Conservation (phyloP, 768 basidiomycete species). For the Psilocybe cyanescens region DNA sequence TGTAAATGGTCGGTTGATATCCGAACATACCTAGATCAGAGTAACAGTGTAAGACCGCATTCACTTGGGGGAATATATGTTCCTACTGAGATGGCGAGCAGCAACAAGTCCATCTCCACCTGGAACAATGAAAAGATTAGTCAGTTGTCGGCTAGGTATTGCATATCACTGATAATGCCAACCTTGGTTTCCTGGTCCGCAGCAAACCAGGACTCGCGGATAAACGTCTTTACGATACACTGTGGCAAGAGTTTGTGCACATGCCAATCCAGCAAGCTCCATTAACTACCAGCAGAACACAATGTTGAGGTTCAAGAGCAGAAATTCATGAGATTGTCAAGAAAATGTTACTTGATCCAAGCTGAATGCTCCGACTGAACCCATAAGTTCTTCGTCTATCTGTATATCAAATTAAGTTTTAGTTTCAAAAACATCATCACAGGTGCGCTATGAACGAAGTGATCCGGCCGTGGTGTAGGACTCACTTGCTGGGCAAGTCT, state of each 20-base stretch:
- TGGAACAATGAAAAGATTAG: constrained; percentile 11
- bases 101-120: constrained; percentile 97
- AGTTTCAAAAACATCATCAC: not conserved
- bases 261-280: constrained; percentile 95
- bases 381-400: constrained; percentile 98
- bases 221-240: constrained; percentile 72
- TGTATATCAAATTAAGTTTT: constrained; percentile 29
- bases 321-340: not conserved
- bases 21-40: constrained; percentile 79
- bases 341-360: constrained; percentile 74
- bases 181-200: constrained; percentile 97
- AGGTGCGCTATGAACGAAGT: too few species aligned
- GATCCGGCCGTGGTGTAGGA: not conserved
- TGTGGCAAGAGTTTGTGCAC: constrained; percentile 86
- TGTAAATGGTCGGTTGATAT: constrained; percentile 86
- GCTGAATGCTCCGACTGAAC: constrained; percentile 85
- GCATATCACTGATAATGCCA: not conserved
- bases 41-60: not conserved
- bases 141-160: not conserved
- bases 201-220: constrained; percentile 87
- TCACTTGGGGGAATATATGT: not conserved
- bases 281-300: constrained; percentile 61
- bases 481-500: constrained; percentile 77
- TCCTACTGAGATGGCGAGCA: constrained; percentile 84
- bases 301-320: not conserved